Evolutionary conservation across 2,329 filamentous ascomycete genomes (phyloP), one percentile per base, ranked within the genome.

Genomic region (Ophiostoma sp.): DNA sequence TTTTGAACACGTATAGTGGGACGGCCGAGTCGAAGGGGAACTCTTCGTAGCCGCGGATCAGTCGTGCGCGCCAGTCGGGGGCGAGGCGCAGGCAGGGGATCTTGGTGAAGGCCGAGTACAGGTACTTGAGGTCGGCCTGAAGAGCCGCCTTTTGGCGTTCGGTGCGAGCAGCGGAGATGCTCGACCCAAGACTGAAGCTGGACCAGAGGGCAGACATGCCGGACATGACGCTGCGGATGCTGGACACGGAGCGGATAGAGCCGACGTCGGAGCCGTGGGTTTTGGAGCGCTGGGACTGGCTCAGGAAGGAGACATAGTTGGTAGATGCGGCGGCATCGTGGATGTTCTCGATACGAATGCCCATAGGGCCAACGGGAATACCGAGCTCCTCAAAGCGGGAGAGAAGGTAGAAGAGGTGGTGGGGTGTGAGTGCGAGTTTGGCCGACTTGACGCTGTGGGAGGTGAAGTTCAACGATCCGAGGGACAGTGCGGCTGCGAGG

Each of bases 1-100:
- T 99, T 84, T 99, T 98, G 88, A 99, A 98, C 9, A 93, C 93
- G 81, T 97, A 92, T n/a, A 99, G 86, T 25, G 96, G 96, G 39
- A 99, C 96, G 25, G 96, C 96, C 31, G 94, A 97, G 82, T 99
- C 96, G 82, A 98, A 98, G 2, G 96, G 96, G 77, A 98, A 99
- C 82, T 98, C 95, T 82, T 99, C 96, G 80, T 96, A 98, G 36
- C 95, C 95, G 77, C 91, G 89, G 77, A 99, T 98, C 75, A 98
- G 85, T 71, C 92, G 91, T 68, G 95, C 95, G 77, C 94, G 93
- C 85, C 94, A 95, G 82, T 99, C 96, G n/a, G 95, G 95, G 36
- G 95, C 91, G 72, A 99, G 86, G 76, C 92, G 91, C 76, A 99
- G 85, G 79, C 93, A 97, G 0, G 96, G 96, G 59, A 99, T 97